Evolutionary conservation across 2,329 filamentous ascomycete genomes (phyloP).

Genomic region (Acrocalymma vagum): DNA sequence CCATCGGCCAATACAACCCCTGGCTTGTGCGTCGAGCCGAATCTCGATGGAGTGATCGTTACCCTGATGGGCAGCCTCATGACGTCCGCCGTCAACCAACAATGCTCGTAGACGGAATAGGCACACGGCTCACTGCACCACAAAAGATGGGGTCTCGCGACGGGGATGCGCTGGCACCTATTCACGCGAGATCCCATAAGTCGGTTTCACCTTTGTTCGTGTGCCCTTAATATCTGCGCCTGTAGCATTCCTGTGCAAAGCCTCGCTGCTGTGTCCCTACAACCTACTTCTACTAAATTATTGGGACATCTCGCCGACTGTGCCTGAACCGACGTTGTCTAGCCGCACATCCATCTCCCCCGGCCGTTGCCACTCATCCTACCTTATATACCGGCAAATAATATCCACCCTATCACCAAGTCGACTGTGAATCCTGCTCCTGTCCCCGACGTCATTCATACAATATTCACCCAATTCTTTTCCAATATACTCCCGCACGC

Average conservation of each 20-base stretch:
- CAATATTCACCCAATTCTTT: constrained; percentile 8
- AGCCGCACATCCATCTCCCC: constrained; percentile 15
- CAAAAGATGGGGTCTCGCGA: constrained; percentile 9
- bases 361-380: constrained; percentile 18
- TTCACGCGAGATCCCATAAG: constrained; percentile 1
- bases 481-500: constrained; percentile 17
- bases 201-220: not conserved
- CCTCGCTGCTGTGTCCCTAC: constrained; percentile 7
- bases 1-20: constrained; percentile 26
- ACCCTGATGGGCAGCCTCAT: constrained; percentile 35
- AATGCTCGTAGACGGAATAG: constrained; percentile 7
- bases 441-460: constrained; percentile 30
- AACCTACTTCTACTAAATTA: not conserved
- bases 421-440: constrained; percentile 22
- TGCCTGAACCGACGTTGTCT: constrained; percentile 12
- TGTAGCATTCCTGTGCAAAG: constrained; percentile 9
- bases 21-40: constrained; percentile 17
- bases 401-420: constrained; percentile 9
- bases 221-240: constrained; percentile 4
- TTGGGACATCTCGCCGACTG: constrained; percentile 2
- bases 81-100: constrained; percentile 29
- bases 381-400: constrained; percentile 15
- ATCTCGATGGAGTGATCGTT: constrained; percentile 39
- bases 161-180: too few species aligned
- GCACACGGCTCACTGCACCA: constrained; percentile 2